A percentile compares a stretch with the other conserved stretches of the same genome.
These are phyloP conservation scores for Tuber aestivum DNA, from an alignment of 495 filamentous ascomycete species.

Conservation along the genomic window DNA sequence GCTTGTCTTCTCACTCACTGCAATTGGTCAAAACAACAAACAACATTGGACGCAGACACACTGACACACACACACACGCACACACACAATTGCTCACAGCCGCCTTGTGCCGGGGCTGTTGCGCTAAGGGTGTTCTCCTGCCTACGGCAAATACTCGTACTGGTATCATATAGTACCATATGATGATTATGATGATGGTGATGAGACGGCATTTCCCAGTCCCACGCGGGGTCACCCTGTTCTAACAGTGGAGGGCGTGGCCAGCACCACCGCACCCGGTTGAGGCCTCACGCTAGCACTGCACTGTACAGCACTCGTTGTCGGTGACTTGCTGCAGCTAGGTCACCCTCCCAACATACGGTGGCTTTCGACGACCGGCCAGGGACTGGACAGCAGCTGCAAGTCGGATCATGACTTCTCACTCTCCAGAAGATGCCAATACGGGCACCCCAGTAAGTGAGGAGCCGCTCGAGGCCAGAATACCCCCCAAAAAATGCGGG, in stretches of 20 bases:
- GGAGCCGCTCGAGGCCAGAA: too few relatives aligned
- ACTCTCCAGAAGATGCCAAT: background rate
- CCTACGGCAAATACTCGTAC: background rate
- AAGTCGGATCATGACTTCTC: background rate
- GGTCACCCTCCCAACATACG: background rate
- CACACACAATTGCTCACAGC: slow-evolving; percentile 7
- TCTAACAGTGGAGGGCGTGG: background rate
- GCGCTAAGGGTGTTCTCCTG: background rate
- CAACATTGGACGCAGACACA: slow-evolving; percentile 4
- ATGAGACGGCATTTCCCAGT: background rate
- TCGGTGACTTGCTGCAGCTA: too few relatives aligned
- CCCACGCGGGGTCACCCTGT: background rate
- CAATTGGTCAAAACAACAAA: background rate
- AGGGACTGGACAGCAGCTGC: too few relatives aligned
- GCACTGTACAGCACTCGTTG: background rate
- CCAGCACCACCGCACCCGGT: background rate
- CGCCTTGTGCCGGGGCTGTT: background rate
- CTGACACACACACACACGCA: background rate
- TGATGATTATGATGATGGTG: background rate
- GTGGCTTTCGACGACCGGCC: background rate
- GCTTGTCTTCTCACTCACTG: background rate
- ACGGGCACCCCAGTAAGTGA: background rate
- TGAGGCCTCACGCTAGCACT: background rate
- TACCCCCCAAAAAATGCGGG: too few relatives aligned
- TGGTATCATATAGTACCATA: background rate